A percentile compares a stretch with the other conserved stretches of the same genome.
These are phyloP conservation scores for Alternaria brassicae DNA, from an alignment of 2,329 filamentous ascomycete species.

Conservation along the genomic window DNA sequence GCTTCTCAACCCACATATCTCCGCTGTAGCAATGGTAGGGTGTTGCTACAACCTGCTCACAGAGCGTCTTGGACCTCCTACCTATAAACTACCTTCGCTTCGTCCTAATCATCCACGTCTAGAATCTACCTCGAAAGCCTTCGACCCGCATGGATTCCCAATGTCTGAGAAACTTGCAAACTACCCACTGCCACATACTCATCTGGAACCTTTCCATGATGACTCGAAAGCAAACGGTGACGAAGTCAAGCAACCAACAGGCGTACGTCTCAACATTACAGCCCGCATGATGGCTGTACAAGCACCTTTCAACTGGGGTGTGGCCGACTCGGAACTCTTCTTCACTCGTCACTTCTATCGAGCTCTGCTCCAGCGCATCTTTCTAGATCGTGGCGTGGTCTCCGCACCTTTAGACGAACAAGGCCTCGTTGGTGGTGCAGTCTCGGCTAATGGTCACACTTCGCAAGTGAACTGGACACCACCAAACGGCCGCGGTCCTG, in stretches of 20 bases:
- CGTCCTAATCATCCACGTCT: constrained; percentile 77
- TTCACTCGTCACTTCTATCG: constrained; percentile 95
- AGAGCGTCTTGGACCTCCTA: constrained; percentile 84
- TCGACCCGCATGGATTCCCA: constrained; percentile 90
- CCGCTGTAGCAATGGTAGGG: constrained; percentile 92
- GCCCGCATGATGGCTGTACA: constrained; percentile 98
- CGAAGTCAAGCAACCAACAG: constrained; percentile 46
- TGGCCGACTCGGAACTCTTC: constrained; percentile 80
- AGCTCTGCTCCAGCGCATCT: constrained; percentile 88
- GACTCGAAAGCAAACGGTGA: constrained; percentile 17
- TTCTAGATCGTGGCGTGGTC: constrained; percentile 83
- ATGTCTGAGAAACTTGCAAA: constrained; percentile 77
- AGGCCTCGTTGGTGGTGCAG: constrained; percentile 49
- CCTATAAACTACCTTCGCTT: constrained; percentile 81
- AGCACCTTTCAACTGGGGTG: constrained; percentile 90
- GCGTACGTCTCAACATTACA: constrained; percentile 90
- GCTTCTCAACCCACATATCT: constrained; percentile 80
- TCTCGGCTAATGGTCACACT: constrained; percentile 42
- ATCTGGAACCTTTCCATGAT: constrained; percentile 5
- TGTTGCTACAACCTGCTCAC: constrained; percentile 98
- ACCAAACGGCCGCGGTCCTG: constrained; percentile 58
- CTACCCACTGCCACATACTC: constrained; percentile 47
- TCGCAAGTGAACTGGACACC: constrained; percentile 47
- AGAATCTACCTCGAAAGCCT: constrained; percentile 70
- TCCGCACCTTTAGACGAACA: constrained; percentile 56